phyloP scores from a whole-genome alignment of 257 asterid genomes.

The Fraxinus quadrangulata region DNA sequence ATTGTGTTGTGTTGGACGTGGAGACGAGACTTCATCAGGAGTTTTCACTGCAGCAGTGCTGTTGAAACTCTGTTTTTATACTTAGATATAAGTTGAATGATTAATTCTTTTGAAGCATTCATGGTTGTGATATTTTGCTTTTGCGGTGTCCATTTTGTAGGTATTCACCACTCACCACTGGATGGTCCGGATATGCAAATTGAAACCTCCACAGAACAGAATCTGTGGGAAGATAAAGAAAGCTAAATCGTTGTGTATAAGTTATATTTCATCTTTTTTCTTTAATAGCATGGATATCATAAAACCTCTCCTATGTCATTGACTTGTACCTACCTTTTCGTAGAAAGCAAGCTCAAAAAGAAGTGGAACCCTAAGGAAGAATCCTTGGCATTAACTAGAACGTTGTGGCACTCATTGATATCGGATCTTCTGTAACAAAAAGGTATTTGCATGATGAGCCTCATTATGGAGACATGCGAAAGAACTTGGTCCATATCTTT shows the following conservation, averaged over 20 bases:
- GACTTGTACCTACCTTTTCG: conserved; percentile 18
- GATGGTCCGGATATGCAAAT: conserved; percentile 94
- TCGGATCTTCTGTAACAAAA: conserved; percentile 14
- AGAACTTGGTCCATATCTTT: not conserved
- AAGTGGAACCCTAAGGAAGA: conserved; percentile 62
- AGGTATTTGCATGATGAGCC: conserved; percentile 10
- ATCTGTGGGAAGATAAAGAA: conserved; percentile 88
- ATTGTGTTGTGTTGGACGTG: not conserved
- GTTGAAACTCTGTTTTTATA: too few relatives aligned
- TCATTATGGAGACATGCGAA: conserved; percentile 4
- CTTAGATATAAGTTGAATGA: not conserved
- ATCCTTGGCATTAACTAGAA: conserved; percentile 68
- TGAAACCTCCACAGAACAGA: conserved; percentile 82
- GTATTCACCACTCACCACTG: conserved; percentile 98
- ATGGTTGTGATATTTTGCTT: conserved; percentile 1
- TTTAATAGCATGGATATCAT: not conserved
- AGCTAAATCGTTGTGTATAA: conserved; percentile 60
- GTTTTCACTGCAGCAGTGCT: not conserved
- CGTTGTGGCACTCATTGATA: conserved; percentile 24
- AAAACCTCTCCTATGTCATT: conserved; percentile 12
- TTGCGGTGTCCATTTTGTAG: conserved; percentile 33
- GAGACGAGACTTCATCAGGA: not conserved
- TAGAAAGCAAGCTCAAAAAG: conserved; percentile 69
- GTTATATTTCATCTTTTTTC: not conserved
- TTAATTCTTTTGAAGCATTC: not conserved